Base-by-base conservation (phyloP, 106 monocot species). In the Cymbidium sinense region DNA sequence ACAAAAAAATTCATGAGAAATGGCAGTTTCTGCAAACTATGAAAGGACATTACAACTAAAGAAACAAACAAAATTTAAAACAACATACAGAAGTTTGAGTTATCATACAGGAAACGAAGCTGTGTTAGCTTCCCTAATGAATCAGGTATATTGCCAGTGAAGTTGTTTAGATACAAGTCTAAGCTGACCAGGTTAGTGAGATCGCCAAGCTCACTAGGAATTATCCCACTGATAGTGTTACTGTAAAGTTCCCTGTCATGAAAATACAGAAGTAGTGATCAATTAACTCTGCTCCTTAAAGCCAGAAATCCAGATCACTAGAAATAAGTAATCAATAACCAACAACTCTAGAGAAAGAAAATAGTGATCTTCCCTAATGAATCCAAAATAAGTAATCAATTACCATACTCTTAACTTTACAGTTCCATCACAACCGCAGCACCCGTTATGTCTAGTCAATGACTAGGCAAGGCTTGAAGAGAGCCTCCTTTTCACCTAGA, bases 101-200 rank as follows among this genome's bases (percentile, higher is more conserved):
- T 20, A 36, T 70, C 85, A 79, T 85, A 85, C 85, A 85, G 85
- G 70, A 85, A 89, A 30, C 89, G 89, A 4, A 89, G 79, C 74
- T 86, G 79, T 64, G 79, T 61, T 71, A 89, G 79, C 64, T 77
- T 84, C 61, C 89, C 89, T 43, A 89, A 50, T 27, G 89, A 51
- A 44, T 89, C 89, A 18, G 89, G 89, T 78, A 89, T 89, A 80
- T 2, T 44, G 74, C 89, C 89, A 51, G 79, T 86, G 64, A 89
- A 89, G 30, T 41, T 81, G 79, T 89, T 89, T 29, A 89, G 34
- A 73, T 89, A 89, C 72, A 89, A 82, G 83, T 89, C 89, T 79
- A 89, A 86, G 70, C 89, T 89, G 55, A 89, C 86, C 50, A 89
- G 61, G 39, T 78, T 89, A 11, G 89, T 80, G 73, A 89, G 72